Evolutionary conservation across 2,329 filamentous ascomycete genomes (phyloP).

Genomic region (Furcasterigmium sp.): DNA sequence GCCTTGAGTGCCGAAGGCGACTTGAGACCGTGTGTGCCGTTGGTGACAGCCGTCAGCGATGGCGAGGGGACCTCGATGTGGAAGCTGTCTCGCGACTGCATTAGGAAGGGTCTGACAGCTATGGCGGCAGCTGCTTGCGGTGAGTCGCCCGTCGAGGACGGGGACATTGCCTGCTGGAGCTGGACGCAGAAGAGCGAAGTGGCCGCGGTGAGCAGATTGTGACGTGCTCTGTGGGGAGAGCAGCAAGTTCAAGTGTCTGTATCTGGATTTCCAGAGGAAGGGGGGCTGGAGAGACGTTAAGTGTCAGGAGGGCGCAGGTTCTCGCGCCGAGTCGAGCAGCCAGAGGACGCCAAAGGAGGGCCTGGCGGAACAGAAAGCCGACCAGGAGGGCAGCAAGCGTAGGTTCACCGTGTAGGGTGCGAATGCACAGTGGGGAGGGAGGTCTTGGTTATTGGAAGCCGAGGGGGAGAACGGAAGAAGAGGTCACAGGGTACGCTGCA

Average conservation of each 20-base stretch:
- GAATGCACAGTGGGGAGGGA: not conserved
- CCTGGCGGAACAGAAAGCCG: not conserved
- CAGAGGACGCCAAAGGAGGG: not conserved
- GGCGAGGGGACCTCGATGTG: conserved; percentile 42
- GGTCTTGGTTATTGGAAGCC: not conserved
- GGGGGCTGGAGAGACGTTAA: not conserved
- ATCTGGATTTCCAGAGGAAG: conserved; percentile 3
- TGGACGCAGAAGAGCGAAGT: conserved; percentile 11
- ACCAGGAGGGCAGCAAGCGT: not conserved
- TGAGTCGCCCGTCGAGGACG: conserved; percentile 49
- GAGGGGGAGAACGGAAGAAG: not conserved
- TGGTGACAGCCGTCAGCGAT: conserved; percentile 33
- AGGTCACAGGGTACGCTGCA: not conserved
- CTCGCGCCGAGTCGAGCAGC: not conserved
- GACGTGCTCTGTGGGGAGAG: conserved; percentile 9
- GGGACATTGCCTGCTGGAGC: conserved; percentile 40
- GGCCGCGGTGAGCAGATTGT: conserved; percentile 11
- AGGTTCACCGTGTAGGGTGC: not conserved
- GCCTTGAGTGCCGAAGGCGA: conserved; percentile 45
- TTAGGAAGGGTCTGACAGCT: conserved; percentile 36
- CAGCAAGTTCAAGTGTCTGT: conserved; percentile 3
- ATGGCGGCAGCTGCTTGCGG: conserved; percentile 35
- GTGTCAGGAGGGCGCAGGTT: not conserved
- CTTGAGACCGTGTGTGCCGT: conserved; percentile 39
- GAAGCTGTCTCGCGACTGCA: conserved; percentile 42